Evolutionary conservation across 2,329 filamentous ascomycete species (phyloP), one percentile per base, ranked within the genome.

Genomic region (Iodosphaeria phyllophila): DNA sequence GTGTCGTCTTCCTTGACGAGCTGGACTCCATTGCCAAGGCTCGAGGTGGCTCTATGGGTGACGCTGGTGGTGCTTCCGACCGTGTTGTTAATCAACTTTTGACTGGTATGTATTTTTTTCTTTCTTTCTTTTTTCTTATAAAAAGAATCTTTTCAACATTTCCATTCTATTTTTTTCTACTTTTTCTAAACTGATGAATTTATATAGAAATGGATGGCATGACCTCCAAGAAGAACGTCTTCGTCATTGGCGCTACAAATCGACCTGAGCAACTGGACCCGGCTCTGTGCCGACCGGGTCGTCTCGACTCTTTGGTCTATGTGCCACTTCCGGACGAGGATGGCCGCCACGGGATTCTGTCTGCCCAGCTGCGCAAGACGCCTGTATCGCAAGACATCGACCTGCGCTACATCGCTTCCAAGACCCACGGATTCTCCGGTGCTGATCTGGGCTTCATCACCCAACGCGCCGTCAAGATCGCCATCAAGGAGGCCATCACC

Each of bases 141-240:
- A 13, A 6, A 10, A 22, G 11, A 29, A 15, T 11, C 8, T n/a
- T n/a, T n/a, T n/a, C n/a, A n/a, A n/a, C n/a, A n/a, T n/a, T n/a
- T n/a, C n/a, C n/a, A n/a, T n/a, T n/a, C n/a, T n/a, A n/a, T n/a
- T n/a, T n/a, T n/a, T n/a, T n/a, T n/a, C n/a, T n/a, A n/a, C n/a
- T n/a, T n/a, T n/a, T n/a, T n/a, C 11, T 15, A 15, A n/a, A 13
- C 20, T 17, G 15, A 22, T 25, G 29, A 69, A 41, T 22, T 27
- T 8, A 23, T 16, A 13, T 34, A 77, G 82, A 95, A 70, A 93
- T 95, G 86, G 86, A 95, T 40, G 86, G 86, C 43, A 95, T 95
- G 86, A 95, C 86, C 22, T 93, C 86, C 19, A 98, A 98, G 79
- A 98, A 98, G 78, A 98, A 98, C 51, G 89, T 98, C 36, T 98